Base-by-base conservation (phyloP, 1,284 basidiomycete species). In the Acaromyces ingoldii region DNA sequence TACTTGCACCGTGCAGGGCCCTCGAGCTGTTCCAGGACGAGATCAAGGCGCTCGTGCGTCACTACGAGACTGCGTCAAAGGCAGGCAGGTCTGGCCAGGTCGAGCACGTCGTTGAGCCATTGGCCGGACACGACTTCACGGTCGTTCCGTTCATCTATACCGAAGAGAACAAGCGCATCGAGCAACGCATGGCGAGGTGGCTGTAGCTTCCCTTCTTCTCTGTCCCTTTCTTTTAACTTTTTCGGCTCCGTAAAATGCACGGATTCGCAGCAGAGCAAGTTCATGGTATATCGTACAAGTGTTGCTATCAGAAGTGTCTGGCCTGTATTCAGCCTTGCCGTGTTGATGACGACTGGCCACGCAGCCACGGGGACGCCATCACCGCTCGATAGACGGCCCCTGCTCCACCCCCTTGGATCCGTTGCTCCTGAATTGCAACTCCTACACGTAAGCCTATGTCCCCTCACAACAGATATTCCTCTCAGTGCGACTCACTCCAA, bases 11-110 rank as follows among this genome's bases (percentile, higher is more conserved):
- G 21, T 19, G 9, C 17, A 40, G 38, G 6, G n/a, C 10, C 17
- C 22, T 49, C 25, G 48, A 49, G 22, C 17, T 22, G 21, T 19
- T 49, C 7, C 17, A 21, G 19, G 48, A 49, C 31, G 48, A 49
- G 22, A 38, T 36, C 24, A 7, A 25, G 25, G 48, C 31, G 4
- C 41, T 49, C 15, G 22, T 30, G 3, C 3, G 25, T 21, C 24
- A 28, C 15, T 49, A 49, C 41, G n/a, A 49, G 41, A n/a, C 13
- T 19, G 29, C 30, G 6, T 3, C 17, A 7, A 25, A 46, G 21
- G 33, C 17, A 15, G 7, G 5, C 21, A 13, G 37, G 15, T 15
- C 29, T 26, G 42, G 42, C 2, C 10, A 26, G n/a, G 36, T 49
- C 13, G n/a, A 6, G 11, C 11, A 26, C 26, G 15, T 15, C 25